A percentile compares a stretch with the other conserved stretches of the same genome.
These are phyloP conservation scores for Avena atlantica DNA, from an alignment of 176 grass and related monocot genomes.

Conservation along the genomic window DNA sequence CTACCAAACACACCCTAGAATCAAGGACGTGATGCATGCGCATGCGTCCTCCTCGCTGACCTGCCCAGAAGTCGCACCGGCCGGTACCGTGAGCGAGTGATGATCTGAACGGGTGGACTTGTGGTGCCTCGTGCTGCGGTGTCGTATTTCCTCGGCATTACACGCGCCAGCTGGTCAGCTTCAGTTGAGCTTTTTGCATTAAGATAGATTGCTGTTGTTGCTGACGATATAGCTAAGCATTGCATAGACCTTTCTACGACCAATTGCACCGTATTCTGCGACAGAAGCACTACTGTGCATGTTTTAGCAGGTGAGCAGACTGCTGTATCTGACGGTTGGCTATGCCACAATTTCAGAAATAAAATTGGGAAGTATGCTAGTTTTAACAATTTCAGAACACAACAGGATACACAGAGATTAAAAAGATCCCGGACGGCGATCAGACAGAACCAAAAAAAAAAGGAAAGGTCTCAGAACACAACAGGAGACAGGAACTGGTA, in stretches of 20 bases:
- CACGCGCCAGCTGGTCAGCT: background rate
- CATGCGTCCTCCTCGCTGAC: background rate
- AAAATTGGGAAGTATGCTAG: too few relatives aligned
- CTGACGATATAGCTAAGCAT: too few relatives aligned
- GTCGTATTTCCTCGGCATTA: background rate
- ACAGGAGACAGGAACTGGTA: background rate
- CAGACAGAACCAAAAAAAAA: background rate
- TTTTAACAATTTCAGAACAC: too few relatives aligned
- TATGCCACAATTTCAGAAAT: too few relatives aligned
- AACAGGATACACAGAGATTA: too few relatives aligned
- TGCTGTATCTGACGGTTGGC: too few relatives aligned
- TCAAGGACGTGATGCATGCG: background rate
- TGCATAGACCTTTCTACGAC: background rate
- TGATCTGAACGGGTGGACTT: constrained; percentile 19
- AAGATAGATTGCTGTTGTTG: too few relatives aligned
- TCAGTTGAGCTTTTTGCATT: too few relatives aligned
- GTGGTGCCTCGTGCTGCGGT: background rate
- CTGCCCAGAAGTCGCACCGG: background rate
- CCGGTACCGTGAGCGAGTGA: background rate
- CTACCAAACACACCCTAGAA: too few relatives aligned
- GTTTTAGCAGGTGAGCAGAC: background rate
- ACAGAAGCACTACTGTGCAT: background rate
- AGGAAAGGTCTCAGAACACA: background rate
- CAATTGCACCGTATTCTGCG: background rate
- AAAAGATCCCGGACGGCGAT: background rate